Conservation (phyloP, 805 yeast species). For the Millerago galiae region DNA sequence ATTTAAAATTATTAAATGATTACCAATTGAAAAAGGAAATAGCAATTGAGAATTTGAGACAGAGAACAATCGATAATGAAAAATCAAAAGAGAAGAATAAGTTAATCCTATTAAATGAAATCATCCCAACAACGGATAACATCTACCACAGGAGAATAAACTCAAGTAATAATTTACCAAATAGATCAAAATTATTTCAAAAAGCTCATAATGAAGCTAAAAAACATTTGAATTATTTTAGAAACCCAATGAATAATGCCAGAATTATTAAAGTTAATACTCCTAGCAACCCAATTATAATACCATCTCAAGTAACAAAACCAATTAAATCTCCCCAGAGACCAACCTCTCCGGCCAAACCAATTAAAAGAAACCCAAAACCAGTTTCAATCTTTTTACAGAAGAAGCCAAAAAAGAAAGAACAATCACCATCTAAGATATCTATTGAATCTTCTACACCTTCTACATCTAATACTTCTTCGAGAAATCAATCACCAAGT, state of each 20-base stretch:
- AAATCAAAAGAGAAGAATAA: conserved; percentile 28
- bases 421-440: too few species aligned
- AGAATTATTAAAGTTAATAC: not conserved
- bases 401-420: conserved; percentile 2
- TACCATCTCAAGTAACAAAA: not conserved
- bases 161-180: not conserved
- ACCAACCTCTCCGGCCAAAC: not conserved
- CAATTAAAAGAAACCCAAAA: not conserved
- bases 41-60: conserved; percentile 29
- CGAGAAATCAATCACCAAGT: too few species aligned
- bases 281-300: not conserved
- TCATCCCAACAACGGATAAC: conserved; percentile 13
- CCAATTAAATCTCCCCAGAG: not conserved
- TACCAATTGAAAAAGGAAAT: conserved; percentile 26
- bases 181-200: conserved; percentile 21
- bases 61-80: conserved; percentile 23
- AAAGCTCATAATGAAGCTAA: conserved; percentile 20
- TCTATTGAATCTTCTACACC: too few species aligned
- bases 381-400: conserved; percentile 4
- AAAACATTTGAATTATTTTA: conserved; percentile 13
- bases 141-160: not conserved
- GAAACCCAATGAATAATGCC: conserved; percentile 12
- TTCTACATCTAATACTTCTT: not conserved
- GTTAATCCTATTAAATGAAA: conserved; percentile 18
- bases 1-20: conserved; percentile 28